Base-by-base conservation (phyloP, 345 rosid genomes). In the Ailanthus altissimus region DNA sequence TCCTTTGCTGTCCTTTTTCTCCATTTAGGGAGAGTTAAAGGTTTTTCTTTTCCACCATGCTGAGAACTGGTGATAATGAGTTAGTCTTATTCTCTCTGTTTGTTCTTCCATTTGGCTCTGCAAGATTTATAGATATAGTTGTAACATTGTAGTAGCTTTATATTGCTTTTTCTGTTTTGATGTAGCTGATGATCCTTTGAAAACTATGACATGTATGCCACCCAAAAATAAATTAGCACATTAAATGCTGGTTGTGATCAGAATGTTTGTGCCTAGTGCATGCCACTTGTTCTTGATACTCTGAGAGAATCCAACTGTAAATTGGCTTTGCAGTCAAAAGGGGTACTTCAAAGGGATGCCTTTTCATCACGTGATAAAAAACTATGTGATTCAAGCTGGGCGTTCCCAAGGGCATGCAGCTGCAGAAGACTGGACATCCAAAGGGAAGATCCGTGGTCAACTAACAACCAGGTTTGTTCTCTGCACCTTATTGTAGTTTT, bases 381-480 rank as follows among this genome's bases (percentile, higher is more conserved):
- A 93, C 81, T 94, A 90, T 75, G 89, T 94, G 70, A 90, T 94
- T 81, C 93, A 93, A 86, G 99, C 91, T 68, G 99, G 98, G 74
- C 78, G 89, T 76, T 84, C 85, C 12, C 73, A 84, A 28, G 81
- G 84, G 54, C 84, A 86, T 78, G 89, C 84, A 67, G 85, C 90
- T 61, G 85, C 88, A 21, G 95, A 94, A 64, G 94, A 91, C 64
- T 93, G 99, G 99, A 92, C 88, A 58, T 74, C 87, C 67, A 90
- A 85, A 86, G 97, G 86, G 79, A 93, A 93, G 85, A 92, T 90
- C 63, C 90, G 82, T 61, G 79, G 88, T 75, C 90, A 85, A 74
- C 95, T 91, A 6, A 78, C 76, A 77, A 88, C 90, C 11, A 88
- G 98, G 98, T 93, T 67, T 81, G 59, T 43, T 54, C 2, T 18